Evolutionary conservation across 78 protist genomes (phyloP), one percentile per base, ranked within the genome.

Genomic region (Mantamonas sphyraenae): DNA sequence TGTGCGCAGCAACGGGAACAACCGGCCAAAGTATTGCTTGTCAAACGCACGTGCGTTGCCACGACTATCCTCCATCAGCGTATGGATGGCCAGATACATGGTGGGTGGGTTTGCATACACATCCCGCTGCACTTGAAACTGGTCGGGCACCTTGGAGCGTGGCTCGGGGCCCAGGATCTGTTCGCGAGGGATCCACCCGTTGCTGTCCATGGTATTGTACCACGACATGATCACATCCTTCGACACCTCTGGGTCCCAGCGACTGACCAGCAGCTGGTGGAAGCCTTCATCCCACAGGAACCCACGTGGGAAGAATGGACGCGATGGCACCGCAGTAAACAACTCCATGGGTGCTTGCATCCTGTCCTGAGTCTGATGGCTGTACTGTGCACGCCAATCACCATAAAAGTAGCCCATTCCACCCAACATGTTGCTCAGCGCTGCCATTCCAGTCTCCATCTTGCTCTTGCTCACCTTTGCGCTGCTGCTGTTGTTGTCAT

Each of bases 211-310:
- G 30, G 79, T 33, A 22, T 66, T 68, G 14, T 89, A 56, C 98
- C 97, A 95, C 63, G 62, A 24, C 62, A 28, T 20, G 9, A 8
- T 39, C 24, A 55, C 19, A 39, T 7, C 74, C 9, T 38, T 26
- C 38, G 73, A 16, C 26, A 79, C 51, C 33, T 63, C 58, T 28
- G 70, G n/a, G 37, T 9, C 5, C 85, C 80, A 90, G 16, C 47
- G 3, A 20, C 45, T 43, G 28, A 87, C 33, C n/a, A 91, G 62
- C 60, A 94, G 55, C 70, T 89, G 91, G 65, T 91, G 95, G 80
- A 91, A 94, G 19, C 95, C 98, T 55, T 95, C 98, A 76, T 95
- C 98, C 98, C 98, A 95, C n/a, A 92, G 51, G 37, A 93, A 95
- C 28, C 96, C 96, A n/a, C 98, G 78, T 63, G 97, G 96, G 68